A percentile compares a stretch with the other conserved stretches of the same genome.
Conservation (phyloP, 768 basidiomycete species). For the Boletales sp. region DNA sequence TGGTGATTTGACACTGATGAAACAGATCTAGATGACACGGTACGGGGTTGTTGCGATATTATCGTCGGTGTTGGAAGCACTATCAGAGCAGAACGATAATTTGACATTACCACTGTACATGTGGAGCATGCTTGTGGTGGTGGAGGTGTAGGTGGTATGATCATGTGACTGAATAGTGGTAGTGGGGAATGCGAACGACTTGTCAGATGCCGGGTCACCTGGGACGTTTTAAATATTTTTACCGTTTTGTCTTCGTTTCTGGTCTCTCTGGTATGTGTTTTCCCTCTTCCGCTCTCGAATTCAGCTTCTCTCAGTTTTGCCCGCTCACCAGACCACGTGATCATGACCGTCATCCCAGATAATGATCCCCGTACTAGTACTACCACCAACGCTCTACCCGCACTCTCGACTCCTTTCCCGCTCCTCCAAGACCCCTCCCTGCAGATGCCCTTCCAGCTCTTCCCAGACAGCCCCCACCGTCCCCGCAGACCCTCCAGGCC, state of each 20-base stretch:
- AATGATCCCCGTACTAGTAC: conserved; percentile 10
- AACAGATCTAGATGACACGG: conserved; percentile 50
- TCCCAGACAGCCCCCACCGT: conserved; percentile 26
- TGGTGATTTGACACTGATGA: conserved; percentile 14
- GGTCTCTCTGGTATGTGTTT: not conserved
- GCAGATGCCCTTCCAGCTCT: conserved; percentile 35
- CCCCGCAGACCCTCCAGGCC: conserved; percentile 33
- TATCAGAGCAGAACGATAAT: conserved; percentile 97
- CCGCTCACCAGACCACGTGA: conserved; percentile 16
- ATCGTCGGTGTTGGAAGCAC: conserved; percentile 78
- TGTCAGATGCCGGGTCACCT: not conserved
- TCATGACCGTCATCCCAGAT: conserved; percentile 27
- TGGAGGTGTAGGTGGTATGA: conserved; percentile 27
- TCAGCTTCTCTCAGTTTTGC: not conserved
- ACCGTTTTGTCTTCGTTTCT: no score
- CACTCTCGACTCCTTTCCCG: conserved; percentile 22
- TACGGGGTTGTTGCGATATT: conserved; percentile 64
- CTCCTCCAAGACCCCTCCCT: conserved; percentile 20
- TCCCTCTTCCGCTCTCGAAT: not conserved
- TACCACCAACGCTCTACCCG: not conserved
- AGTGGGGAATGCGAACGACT: conserved; percentile 11
- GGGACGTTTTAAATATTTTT: no score
- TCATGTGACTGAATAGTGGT: conserved; percentile 26
- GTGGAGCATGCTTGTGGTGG: conserved; percentile 82
- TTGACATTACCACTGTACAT: conserved; percentile 93